Percentiles rank a stretch among this genome's conserved stretches.
These are phyloP conservation scores for Atalantia buxifolia DNA, from an alignment of 345 rosid species.

Conservation along the genomic window DNA sequence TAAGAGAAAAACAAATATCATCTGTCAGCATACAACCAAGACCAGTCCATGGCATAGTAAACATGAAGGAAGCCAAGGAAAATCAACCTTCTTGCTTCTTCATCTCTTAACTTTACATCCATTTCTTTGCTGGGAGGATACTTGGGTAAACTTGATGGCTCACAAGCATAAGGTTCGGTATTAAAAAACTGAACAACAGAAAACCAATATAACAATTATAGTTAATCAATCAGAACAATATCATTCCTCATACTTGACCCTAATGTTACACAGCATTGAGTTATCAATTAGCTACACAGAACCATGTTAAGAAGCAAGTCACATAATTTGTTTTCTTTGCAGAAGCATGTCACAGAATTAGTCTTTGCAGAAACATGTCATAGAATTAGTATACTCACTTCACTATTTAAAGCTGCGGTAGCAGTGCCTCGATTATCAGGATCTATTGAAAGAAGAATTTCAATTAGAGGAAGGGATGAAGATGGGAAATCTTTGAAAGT, in stretches of 20 bases:
- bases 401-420: conserved; percentile 61
- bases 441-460: conserved; percentile 72
- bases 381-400: conserved; percentile 44
- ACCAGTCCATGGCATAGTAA: conserved; percentile 3
- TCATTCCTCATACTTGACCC: background rate
- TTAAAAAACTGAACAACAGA: conserved; percentile 63
- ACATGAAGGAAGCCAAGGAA: conserved; percentile 14
- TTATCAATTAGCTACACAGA: background rate
- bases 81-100: conserved; percentile 75
- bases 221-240: background rate
- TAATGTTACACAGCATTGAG: background rate
- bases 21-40: conserved; percentile 18
- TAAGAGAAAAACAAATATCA: conserved; percentile 20
- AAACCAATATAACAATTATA: conserved; percentile 16
- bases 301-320: background rate
- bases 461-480: conserved; percentile 56
- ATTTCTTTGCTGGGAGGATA: conserved; percentile 94
- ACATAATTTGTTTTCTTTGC: background rate
- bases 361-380: background rate
- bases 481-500: conserved; percentile 68
- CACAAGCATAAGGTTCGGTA: conserved; percentile 75
- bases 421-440: conserved; percentile 82
- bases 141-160: conserved; percentile 80
- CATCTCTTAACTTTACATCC: conserved; percentile 76
- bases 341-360: background rate